A percentile compares a stretch with the other conserved stretches of the same genome.
Conservation (phyloP, 2,329 filamentous ascomycete genomes). For the Keithomyces neogunnii region DNA sequence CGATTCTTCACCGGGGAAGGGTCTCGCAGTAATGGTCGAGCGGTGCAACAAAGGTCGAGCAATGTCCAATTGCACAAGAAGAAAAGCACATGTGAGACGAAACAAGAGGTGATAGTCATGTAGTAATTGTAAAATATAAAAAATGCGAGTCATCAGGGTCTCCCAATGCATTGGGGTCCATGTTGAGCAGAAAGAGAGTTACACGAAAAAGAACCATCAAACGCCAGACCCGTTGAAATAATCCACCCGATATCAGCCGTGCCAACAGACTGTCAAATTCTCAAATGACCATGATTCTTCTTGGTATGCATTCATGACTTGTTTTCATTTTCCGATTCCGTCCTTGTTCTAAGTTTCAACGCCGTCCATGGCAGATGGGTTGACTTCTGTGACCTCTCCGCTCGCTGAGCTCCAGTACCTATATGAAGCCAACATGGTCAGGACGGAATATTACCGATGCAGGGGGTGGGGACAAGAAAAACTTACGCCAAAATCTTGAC, state of each 20-base stretch:
- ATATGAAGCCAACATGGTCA: not conserved
- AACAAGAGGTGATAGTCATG: not conserved
- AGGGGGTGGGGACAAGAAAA: not conserved
- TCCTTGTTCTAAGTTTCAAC: slow-evolving; percentile 17
- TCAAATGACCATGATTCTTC: not conserved
- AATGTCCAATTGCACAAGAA: not conserved
- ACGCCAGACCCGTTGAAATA: slow-evolving; percentile 25
- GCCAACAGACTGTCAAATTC: slow-evolving; percentile 14
- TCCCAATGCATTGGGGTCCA: not conserved
- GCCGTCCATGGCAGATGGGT: slow-evolving; percentile 30
- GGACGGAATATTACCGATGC: too few species aligned
- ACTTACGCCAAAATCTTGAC: slow-evolving; percentile 68
- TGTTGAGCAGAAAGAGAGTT: not conserved
- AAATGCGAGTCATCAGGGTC: slow-evolving; percentile 15
- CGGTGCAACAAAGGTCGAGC: not conserved
- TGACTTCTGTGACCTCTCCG: slow-evolving; percentile 49
- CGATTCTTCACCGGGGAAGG: not conserved
- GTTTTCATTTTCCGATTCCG: slow-evolving; percentile 1
- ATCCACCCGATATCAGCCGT: slow-evolving; percentile 26
- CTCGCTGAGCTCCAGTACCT: slow-evolving; percentile 56
- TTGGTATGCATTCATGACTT: not conserved
- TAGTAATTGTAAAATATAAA: not conserved
- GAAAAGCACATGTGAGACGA: not conserved
- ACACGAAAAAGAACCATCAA: slow-evolving; percentile 20
- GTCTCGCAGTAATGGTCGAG: not conserved